Percentiles rank a stretch among this genome's conserved stretches.
Conservation (phyloP, 208 protist genomes). For the Acanthamoeba sp. region DNA sequence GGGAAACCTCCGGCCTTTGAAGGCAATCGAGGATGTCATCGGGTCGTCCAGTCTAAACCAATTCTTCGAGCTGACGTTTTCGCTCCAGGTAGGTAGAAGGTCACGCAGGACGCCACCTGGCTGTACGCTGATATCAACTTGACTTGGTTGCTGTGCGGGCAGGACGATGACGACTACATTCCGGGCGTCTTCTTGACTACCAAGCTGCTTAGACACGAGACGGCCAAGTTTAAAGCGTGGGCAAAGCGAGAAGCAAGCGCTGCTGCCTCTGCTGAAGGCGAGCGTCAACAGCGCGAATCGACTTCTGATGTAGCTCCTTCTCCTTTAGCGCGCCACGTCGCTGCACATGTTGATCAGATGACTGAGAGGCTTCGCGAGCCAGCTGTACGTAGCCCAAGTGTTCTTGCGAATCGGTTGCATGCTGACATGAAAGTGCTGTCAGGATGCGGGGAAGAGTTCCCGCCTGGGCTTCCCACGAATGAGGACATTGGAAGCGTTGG, state of each 20-base stretch:
- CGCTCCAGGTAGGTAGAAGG: not conserved
- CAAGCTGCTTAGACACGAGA: constrained; percentile 36
- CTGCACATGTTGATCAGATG: not conserved
- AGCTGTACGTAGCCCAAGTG: not conserved
- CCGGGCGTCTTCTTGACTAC: not conserved
- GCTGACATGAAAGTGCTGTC: not conserved
- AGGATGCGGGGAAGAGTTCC: not conserved
- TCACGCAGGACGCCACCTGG: too few relatives aligned
- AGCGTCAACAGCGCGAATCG: not conserved
- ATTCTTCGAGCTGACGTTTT: not conserved
- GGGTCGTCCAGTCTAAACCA: not conserved
- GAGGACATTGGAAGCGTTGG: constrained; percentile 44
- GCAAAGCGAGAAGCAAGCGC: not conserved
- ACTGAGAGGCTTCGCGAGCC: not conserved
- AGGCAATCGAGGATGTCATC: not conserved
- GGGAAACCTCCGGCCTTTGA: not conserved
- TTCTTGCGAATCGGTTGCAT: not conserved
- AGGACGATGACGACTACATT: constrained; percentile 18
- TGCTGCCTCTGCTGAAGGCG: not conserved
- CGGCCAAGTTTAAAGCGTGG: not conserved
- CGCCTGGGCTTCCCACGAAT: constrained; percentile 36
- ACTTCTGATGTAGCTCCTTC: not conserved
- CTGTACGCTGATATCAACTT: too few relatives aligned
- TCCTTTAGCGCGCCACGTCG: not conserved
- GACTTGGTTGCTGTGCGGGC: not conserved